A percentile compares a stretch with the other conserved stretches of the same genome.
Conservation (phyloP, 75 land plant species). For the Picea glauca region DNA sequence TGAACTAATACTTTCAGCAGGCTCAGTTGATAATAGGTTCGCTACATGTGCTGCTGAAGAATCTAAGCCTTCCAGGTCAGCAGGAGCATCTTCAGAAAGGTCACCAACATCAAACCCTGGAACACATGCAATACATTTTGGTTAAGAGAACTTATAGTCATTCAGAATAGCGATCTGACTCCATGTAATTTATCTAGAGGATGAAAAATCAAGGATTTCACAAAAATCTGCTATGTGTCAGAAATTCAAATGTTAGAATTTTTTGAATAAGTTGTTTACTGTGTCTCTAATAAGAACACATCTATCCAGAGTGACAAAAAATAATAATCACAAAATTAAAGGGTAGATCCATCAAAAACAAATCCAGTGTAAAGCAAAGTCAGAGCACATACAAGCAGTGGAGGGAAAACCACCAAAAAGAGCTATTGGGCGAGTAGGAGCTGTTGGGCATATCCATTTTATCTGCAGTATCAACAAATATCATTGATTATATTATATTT, state of each 20-base stretch:
- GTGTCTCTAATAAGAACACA: background rate
- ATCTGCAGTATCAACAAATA: conserved; percentile 49
- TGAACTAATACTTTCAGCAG: conserved; percentile 55
- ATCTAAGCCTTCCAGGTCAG: conserved; percentile 84
- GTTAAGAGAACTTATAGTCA: background rate
- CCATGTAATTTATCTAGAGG: conserved; percentile 4
- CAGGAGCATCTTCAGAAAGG: conserved; percentile 59
- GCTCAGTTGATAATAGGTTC: conserved; percentile 78
- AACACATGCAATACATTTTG: background rate
- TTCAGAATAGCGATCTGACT: background rate
- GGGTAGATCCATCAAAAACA: background rate
- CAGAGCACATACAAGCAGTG: conserved; percentile 67
- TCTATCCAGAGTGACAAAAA: background rate
- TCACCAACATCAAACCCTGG: conserved; percentile 91
- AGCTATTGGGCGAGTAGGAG: conserved; percentile 76
- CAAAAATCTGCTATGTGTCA: background rate
- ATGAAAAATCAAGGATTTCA: conserved; percentile 1
- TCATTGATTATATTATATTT: background rate
- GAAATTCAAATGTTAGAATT: background rate
- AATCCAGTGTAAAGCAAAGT: conserved; percentile 11
- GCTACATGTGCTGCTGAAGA: conserved; percentile 91
- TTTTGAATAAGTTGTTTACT: background rate
- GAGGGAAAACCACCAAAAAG: conserved; percentile 76
- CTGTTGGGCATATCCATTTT: conserved; percentile 96
- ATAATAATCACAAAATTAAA: background rate